A percentile compares a stretch with the other conserved stretches of the same genome.
Evolutionary conservation across 1,284 basidiomycete species (phyloP).

Genomic region (Serendipita sp.): DNA sequence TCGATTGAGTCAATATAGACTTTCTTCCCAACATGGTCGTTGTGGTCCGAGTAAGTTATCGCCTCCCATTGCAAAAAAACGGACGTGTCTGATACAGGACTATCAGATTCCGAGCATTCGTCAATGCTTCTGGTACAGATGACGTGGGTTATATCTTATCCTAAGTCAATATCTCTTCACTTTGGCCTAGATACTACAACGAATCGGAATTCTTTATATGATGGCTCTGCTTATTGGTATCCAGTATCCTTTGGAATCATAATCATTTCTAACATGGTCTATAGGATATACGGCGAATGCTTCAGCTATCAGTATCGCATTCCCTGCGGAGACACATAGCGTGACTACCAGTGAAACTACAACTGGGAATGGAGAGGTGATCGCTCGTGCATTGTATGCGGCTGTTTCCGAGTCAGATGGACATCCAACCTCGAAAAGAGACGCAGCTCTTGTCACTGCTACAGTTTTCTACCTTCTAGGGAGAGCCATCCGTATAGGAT

Average conservation of each 20-base stretch:
- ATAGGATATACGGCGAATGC: constrained; percentile 27
- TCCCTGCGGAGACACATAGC: background rate
- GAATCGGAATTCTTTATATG: constrained; percentile 19
- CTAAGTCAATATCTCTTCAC: background rate
- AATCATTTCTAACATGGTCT: background rate
- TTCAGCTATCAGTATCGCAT: constrained; percentile 19
- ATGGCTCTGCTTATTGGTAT: constrained; percentile 19
- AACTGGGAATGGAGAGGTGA: constrained; percentile 11
- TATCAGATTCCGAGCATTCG: constrained; percentile 18
- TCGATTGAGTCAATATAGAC: constrained; percentile 1
- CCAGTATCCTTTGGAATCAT: background rate
- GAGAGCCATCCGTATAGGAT: background rate
- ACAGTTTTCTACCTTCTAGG: constrained; percentile 21
- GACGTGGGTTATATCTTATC: constrained; percentile 25
- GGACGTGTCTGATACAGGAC: background rate
- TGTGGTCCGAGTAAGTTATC: constrained; percentile 23
- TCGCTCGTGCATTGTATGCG: constrained; percentile 10
- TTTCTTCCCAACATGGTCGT: constrained; percentile 23
- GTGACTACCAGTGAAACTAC: background rate
- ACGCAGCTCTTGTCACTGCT: constrained; percentile 17
- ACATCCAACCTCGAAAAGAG: constrained; percentile 9
- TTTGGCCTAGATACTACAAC: background rate
- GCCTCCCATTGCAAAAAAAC: background rate
- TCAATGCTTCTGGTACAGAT: constrained; percentile 23
- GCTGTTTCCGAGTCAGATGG: constrained; percentile 6